Base-by-base conservation (phyloP, 2,329 filamentous ascomycete genomes). In the Fusarium sambucinum region DNA sequence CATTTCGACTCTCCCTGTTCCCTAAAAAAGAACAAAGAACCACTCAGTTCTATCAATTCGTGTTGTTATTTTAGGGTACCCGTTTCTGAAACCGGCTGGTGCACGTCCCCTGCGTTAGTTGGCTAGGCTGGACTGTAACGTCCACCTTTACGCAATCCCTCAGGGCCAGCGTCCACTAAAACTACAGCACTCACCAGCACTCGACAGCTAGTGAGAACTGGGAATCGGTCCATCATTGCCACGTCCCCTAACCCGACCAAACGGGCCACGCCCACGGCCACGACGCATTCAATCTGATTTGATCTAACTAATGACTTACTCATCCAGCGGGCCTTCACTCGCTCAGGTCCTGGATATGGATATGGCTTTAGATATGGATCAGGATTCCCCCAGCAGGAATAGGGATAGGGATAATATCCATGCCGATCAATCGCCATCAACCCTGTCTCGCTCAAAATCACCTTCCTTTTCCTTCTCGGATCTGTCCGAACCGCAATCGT, bases 301-400 rank as follows among this genome's bases (percentile, higher is more conserved):
- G 42, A 59, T 67, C 51, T 62, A 47, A 80, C 55, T 64, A 47
- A 80, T 79, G 78, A 77, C 77, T 75, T 77, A 75, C 69, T 74
- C 69, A 71, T 71, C 70, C 65, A 75, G 63, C 70, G 69, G 74
- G 77, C 70, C 78, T 79, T 79, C 77, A 77, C 77, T 78, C 77
- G 70, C 75, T 78, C 77, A 79, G 76, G 72, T 75, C 74, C 71
- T 74, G 54, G 62, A 70, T 62, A 70, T 71, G 46, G 56, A 70
- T 59, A 69, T 71, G 44, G 56, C 68, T 68, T 64, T 61, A 60
- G 68, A 70, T 73, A 44, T 40, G 59, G 44, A 63, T 46, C 40
- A 46, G 61, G 70, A 70, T 68, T 51, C 47, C 32, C 27, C 46
- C 51, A 58, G 42, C 42, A 63, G 51, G 19, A 59, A 59, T 46